Evolutionary conservation across 352 stramenopile genomes (phyloP), one percentile per base, ranked within the genome.

Genomic region (Blastocystis sp.): DNA sequence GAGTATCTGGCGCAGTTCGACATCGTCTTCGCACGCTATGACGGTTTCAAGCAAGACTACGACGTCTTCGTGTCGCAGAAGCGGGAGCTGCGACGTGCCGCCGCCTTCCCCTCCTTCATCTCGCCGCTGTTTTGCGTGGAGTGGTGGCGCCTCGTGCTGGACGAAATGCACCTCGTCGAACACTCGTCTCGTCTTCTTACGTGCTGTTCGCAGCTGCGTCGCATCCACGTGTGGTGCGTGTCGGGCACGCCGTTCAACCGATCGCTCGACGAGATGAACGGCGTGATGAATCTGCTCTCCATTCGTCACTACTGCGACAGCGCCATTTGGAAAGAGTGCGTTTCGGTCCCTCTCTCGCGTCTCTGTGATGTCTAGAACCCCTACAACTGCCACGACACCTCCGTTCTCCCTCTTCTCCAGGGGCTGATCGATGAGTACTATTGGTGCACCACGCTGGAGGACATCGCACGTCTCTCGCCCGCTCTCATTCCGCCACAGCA

Each of bases 221-320:
- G 39, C 10, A 55, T 55, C 1, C 67, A 85, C 26, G 31, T 85
- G 26, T 85, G 74, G 74, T 85, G 74, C 3, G 55, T 85, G 31
- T 85, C 74, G 12, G 74, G 74, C 31, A 85, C 74, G 31, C 74
- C 74, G 61, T 85, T 85, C 45, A 85, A 85, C 41, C 26, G n/a
- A 6, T 51, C 65, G n/a, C 59, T 85, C 37, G 13, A 26, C 2
- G 74, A 85, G 24, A 37, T 85, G 50, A 41, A 45, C 19, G 74
- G 31, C 1, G 60, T 69, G 16, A 67, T 85, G 74, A n/a, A 19
- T 12, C 31, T 85, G 33, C 4, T 85, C n/a, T 3, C 16, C 26
- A 16, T 85, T 26, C 51, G 29, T 12, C 45, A 70, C 12, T 85
- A 70, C 45, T 31, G 55, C 4, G 33, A 69, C 31, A 12, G 12